A percentile compares a stretch with the other conserved stretches of the same genome.
phyloP scores from a whole-genome alignment of 306 rosid species.

The Vicia faba region DNA sequence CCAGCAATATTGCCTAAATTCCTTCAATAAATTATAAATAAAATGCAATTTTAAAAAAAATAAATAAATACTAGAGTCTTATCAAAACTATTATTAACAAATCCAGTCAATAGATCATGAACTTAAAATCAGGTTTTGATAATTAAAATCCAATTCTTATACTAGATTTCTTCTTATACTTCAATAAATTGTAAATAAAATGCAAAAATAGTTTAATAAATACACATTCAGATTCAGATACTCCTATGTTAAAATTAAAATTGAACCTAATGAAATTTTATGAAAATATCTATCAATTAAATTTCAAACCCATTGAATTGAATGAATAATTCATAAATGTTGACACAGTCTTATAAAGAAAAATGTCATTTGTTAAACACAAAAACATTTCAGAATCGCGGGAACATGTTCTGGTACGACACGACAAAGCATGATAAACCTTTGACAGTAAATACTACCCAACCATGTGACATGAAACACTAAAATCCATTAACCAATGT shows the following conservation, averaged over 20 bases:
- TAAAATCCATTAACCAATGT: background rate
- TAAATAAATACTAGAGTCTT: background rate
- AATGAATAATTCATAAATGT: too few relatives aligned
- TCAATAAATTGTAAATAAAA: background rate
- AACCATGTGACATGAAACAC: constrained; percentile 10
- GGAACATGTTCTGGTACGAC: background rate
- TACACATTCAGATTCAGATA: background rate
- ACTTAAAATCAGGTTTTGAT: background rate
- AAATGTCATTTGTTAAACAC: background rate
- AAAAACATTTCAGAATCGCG: background rate
- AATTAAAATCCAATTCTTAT: background rate
- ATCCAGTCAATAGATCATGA: background rate
- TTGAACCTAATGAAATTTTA: background rate
- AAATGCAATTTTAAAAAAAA: background rate
- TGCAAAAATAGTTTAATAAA: background rate
- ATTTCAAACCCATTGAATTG: too few relatives aligned
- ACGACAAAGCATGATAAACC: constrained; percentile 12
- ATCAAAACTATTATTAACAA: background rate
- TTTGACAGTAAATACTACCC: background rate
- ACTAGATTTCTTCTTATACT: background rate
- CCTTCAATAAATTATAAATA: too few relatives aligned
- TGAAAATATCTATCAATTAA: background rate
- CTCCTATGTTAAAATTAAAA: background rate
- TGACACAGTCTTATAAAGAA: background rate
- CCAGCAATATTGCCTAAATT: background rate